phyloP scores from a whole-genome alignment of 768 basidiomycete species.

The Lactifluus subvellereus region DNA sequence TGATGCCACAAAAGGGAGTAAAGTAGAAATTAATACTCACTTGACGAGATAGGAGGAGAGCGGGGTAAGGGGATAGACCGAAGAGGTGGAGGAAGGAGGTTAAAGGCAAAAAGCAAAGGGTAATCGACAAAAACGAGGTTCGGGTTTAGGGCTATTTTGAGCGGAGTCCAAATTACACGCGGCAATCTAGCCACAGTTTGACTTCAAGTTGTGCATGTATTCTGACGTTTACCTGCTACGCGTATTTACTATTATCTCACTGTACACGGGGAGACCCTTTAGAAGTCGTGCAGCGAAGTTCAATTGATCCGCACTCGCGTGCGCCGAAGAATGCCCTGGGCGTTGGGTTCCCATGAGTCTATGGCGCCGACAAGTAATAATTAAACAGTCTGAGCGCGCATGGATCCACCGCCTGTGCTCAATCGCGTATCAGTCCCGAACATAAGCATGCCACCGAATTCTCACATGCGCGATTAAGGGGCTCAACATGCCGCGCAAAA shows the following conservation, averaged over 20 bases:
- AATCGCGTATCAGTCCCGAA: not conserved
- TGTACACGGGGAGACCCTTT: not conserved
- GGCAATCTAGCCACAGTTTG: conserved; percentile 7
- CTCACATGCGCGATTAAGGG: too few species aligned
- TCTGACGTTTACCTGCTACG: not conserved
- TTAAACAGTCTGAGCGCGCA: too few species aligned
- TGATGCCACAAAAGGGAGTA: not conserved
- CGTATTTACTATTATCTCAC: not conserved
- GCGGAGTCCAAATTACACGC: conserved; percentile 17
- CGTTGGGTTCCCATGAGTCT: too few species aligned
- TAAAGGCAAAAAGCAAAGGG: conserved; percentile 18
- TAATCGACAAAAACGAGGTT: conserved; percentile 23
- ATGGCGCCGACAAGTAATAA: too few species aligned
- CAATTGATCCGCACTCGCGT: not conserved
- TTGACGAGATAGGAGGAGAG: conserved; percentile 20
- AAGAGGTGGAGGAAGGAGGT: conserved; percentile 17
- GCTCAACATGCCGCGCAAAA: too few species aligned
- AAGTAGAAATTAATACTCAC: conserved; percentile 12
- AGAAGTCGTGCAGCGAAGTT: conserved; percentile 1
- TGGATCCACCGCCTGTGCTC: too few species aligned
- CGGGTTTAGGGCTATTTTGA: conserved; percentile 22
- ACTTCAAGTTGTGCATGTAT: too few species aligned
- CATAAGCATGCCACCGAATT: too few species aligned
- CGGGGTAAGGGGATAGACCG: conserved; percentile 18
- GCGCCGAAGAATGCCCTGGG: too few species aligned